Percentiles rank a stretch among this genome's conserved stretches.
Conservation (phyloP, 495 filamentous ascomycete species). For the Trichoderma reesei region DNA sequence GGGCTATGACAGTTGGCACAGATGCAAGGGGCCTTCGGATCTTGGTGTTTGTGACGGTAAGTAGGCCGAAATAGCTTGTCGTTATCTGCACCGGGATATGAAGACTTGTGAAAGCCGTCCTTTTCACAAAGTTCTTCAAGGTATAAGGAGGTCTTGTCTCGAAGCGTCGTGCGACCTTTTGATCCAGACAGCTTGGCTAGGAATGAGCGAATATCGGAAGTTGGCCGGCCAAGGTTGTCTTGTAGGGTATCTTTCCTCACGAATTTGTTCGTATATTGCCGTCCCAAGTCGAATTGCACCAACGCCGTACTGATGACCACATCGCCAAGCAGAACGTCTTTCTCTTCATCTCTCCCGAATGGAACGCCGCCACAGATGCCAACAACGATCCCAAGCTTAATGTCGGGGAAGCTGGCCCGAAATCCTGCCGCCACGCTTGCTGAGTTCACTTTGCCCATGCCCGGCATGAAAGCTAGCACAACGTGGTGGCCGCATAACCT, state of each 20-base stretch:
- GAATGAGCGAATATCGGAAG: not conserved
- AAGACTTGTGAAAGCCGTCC: not conserved
- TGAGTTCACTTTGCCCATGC: slow-evolving; percentile 25
- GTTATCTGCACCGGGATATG: not conserved
- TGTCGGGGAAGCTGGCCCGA: slow-evolving; percentile 20
- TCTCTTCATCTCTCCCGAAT: slow-evolving; percentile 12
- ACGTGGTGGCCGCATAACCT: slow-evolving; percentile 27
- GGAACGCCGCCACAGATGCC: slow-evolving; percentile 27
- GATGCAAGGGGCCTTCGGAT: not conserved
- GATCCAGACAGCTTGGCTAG: not conserved
- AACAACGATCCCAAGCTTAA: slow-evolving; percentile 20
- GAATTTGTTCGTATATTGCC: not conserved
- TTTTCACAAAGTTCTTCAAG: not conserved
- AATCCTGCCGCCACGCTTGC: slow-evolving; percentile 21
- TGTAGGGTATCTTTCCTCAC: not conserved
- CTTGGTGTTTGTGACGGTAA: not conserved
- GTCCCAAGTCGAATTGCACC: slow-evolving; percentile 18
- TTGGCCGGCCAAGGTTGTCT: not conserved
- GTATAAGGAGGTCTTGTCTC: not conserved
- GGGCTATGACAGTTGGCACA: not conserved
- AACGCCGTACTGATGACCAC: slow-evolving; percentile 31
- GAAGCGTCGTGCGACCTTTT: not conserved
- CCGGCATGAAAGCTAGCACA: slow-evolving; percentile 22
- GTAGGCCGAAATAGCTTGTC: not conserved
- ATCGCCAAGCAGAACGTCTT: slow-evolving; percentile 30